These are phyloP conservation scores for Trichoderma erinaceum DNA, from an alignment of 495 filamentous ascomycete genomes.

Conservation along the genomic window DNA sequence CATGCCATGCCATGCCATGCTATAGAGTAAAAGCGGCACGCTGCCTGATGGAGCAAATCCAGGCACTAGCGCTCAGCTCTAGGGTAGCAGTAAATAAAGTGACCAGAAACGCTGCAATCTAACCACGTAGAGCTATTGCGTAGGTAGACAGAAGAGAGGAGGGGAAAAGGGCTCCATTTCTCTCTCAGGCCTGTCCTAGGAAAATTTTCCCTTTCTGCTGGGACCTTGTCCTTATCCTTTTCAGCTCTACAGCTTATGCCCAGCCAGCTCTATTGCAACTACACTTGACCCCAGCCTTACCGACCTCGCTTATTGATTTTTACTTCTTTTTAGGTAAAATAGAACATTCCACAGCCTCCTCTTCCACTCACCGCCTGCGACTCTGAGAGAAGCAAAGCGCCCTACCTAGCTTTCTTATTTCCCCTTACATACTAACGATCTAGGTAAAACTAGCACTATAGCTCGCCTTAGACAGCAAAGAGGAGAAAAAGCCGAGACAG, in stretches of 20 bases:
- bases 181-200: background rate
- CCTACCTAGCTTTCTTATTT: no score
- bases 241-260: background rate
- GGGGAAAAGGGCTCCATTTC: background rate
- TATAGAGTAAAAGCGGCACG: background rate
- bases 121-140: background rate
- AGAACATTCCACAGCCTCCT: background rate
- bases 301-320: background rate
- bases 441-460: background rate
- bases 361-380: background rate
- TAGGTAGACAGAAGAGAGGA: background rate
- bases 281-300: background rate
- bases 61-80: background rate
- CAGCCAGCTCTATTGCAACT: background rate
- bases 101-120: background rate
- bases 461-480: background rate
- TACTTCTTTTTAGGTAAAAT: background rate
- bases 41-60: background rate
- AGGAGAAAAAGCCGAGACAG: background rate
- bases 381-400: no score
- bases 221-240: background rate
- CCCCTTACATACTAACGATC: background rate
- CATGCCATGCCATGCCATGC: no score
- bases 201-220: constrained; percentile 2
- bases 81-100: background rate